Evolutionary conservation across 176 grass and related monocot species (phyloP).

Genomic region (Triticum monococcum): DNA sequence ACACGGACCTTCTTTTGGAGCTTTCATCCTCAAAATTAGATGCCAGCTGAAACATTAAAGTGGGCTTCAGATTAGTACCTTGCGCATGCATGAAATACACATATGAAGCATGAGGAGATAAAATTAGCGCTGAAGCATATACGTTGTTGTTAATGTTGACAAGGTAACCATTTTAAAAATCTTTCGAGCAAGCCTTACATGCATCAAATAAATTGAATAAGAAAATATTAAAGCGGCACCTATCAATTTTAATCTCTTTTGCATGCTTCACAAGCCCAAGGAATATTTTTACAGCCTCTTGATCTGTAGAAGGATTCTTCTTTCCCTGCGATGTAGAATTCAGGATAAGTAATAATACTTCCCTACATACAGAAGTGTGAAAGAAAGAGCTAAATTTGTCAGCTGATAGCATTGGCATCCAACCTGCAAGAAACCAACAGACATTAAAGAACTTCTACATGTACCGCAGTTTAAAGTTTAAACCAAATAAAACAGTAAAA

Average conservation of each 20-base stretch:
- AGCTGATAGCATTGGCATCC: not conserved
- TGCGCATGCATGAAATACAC: not conserved
- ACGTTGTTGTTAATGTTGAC: not conserved
- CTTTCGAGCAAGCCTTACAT: slow-evolving; percentile 1
- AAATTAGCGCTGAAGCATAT: not conserved
- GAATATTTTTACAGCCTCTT: slow-evolving; percentile 64
- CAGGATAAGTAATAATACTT: not conserved
- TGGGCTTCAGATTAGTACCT: not conserved
- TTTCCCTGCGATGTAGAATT: slow-evolving; percentile 67
- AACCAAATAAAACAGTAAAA: not conserved
- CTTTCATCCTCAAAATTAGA: slow-evolving; percentile 87
- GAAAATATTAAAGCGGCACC: slow-evolving; percentile 31
- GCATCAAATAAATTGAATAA: not conserved
- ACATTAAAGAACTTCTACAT: slow-evolving; percentile 16
- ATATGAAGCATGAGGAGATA: not conserved
- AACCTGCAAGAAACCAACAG: not conserved
- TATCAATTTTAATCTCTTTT: slow-evolving; percentile 82
- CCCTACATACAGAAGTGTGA: slow-evolving; percentile 3
- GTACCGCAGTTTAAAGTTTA: not conserved
- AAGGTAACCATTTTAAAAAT: not conserved
- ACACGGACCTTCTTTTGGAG: slow-evolving; percentile 68
- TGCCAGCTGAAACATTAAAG: slow-evolving; percentile 73
- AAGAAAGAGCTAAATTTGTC: not conserved
- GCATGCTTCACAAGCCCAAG: slow-evolving; percentile 68
- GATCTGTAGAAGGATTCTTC: slow-evolving; percentile 82